phyloP scores from a whole-genome alignment of 148 eudicot genomes.

The Rhododendron ferrugineum region DNA sequence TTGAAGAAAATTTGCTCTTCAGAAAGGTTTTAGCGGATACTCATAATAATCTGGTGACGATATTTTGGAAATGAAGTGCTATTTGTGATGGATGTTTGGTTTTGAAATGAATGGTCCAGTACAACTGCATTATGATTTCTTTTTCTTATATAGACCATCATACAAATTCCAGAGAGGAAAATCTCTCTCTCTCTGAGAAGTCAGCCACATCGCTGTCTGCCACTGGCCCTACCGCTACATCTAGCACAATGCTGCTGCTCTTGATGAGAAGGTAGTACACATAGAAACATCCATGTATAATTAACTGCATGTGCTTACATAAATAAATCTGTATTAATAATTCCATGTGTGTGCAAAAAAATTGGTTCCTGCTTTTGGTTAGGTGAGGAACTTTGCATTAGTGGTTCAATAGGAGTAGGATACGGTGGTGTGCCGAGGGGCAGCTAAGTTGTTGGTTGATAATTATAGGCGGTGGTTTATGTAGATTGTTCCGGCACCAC shows the following conservation, averaged over 20 bases:
- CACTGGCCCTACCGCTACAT: constrained; percentile 44
- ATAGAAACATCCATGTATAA: background rate
- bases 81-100: background rate
- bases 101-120: background rate
- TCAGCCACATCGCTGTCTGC: constrained; percentile 70
- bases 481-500: too few species aligned
- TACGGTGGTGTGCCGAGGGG: constrained; percentile 21
- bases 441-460: too few species aligned
- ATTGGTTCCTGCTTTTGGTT: background rate
- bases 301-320: background rate
- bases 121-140: background rate
- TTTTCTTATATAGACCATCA: background rate
- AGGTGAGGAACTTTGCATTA: constrained; percentile 52
- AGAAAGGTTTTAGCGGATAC: background rate
- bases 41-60: background rate
- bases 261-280: constrained; percentile 44
- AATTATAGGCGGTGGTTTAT: too few species aligned
- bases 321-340: background rate
- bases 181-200: constrained; percentile 52
- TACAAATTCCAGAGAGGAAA: background rate
- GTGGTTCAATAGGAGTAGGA: constrained; percentile 57
- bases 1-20: too few species aligned
- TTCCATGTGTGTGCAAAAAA: background rate
- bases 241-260: constrained; percentile 41
- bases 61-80: background rate